A percentile compares a stretch with the other conserved stretches of the same genome.
Evolutionary conservation across 495 filamentous ascomycete species (phyloP).

Genomic region (Friedmanniomyces endolithicus): DNA sequence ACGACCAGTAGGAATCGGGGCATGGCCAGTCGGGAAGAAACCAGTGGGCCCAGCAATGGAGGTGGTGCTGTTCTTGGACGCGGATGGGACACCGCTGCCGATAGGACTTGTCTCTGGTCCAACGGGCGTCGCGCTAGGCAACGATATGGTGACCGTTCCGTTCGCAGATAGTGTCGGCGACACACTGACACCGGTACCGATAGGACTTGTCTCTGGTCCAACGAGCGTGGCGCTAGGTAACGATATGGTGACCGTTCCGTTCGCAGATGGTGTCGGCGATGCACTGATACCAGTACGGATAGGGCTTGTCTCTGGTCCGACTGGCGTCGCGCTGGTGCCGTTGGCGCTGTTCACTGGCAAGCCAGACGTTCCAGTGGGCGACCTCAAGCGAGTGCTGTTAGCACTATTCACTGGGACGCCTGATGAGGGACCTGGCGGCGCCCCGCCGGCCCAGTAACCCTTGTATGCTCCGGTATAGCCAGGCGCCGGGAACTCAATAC

Average conservation of each 20-base stretch:
- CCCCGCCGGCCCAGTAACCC: conserved; percentile 1
- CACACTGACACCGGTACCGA: background rate
- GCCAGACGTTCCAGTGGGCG: background rate
- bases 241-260: background rate
- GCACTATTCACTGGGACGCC: background rate
- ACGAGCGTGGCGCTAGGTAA: background rate
- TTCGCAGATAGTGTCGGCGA: background rate
- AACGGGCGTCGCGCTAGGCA: background rate
- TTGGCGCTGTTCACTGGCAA: background rate
- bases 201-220: background rate
- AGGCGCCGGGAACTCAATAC: background rate
- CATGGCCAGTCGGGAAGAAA: background rate
- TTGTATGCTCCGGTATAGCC: background rate
- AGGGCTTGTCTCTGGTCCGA: background rate
- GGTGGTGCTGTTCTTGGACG: background rate
- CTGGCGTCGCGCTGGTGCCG: background rate
- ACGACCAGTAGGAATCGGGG: background rate
- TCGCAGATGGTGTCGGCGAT: background rate
- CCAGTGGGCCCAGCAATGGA: background rate
- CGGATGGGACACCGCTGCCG: background rate
- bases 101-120: background rate
- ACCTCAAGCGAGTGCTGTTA: background rate
- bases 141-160: background rate
- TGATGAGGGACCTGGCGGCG: background rate
- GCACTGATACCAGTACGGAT: background rate